phyloP scores from a whole-genome alignment of 139 green algal species.

The Chlamydomonas applanata region DNA sequence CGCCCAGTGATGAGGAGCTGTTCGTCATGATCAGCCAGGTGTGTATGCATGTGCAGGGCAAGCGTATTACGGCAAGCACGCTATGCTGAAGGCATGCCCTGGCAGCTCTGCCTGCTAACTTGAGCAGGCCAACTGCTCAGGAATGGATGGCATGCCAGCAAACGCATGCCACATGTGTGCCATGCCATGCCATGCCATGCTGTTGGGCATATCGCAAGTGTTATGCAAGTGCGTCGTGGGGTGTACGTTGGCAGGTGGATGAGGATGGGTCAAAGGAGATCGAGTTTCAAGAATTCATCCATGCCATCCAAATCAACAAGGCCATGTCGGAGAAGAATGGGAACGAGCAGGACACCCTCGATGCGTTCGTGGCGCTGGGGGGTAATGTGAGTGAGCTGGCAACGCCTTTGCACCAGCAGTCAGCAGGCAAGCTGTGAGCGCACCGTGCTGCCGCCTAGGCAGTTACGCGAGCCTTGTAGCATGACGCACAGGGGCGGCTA shows the following conservation, averaged over 20 bases:
- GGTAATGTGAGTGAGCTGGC: slow-evolving; percentile 59
- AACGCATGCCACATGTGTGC: too few species aligned
- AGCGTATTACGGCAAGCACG: too few species aligned
- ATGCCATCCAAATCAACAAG: slow-evolving; percentile 80
- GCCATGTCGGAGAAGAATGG: slow-evolving; percentile 28
- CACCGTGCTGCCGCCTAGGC: not conserved
- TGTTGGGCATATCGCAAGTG: too few species aligned
- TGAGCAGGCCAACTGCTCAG: too few species aligned
- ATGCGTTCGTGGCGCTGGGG: slow-evolving; percentile 81
- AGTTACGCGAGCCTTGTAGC: not conserved
- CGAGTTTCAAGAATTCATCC: slow-evolving; percentile 78
- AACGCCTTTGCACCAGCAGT: not conserved
- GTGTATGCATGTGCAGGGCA: too few species aligned
- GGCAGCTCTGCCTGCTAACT: too few species aligned
- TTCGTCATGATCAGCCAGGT: slow-evolving; percentile 71
- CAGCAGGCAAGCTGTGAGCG: not conserved
- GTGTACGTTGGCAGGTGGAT: slow-evolving; percentile 76
- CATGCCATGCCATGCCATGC: too few species aligned
- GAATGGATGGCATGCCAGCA: too few species aligned
- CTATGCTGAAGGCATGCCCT: too few species aligned
- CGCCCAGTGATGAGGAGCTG: slow-evolving; percentile 69
- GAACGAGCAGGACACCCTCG: slow-evolving; percentile 74
- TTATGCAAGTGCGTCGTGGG: too few species aligned
- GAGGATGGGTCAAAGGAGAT: slow-evolving; percentile 69
- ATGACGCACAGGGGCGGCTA: not conserved